A percentile compares a stretch with the other conserved stretches of the same genome.
Evolutionary conservation across 768 basidiomycete species (phyloP).

Genomic region (Lentinula sp.): DNA sequence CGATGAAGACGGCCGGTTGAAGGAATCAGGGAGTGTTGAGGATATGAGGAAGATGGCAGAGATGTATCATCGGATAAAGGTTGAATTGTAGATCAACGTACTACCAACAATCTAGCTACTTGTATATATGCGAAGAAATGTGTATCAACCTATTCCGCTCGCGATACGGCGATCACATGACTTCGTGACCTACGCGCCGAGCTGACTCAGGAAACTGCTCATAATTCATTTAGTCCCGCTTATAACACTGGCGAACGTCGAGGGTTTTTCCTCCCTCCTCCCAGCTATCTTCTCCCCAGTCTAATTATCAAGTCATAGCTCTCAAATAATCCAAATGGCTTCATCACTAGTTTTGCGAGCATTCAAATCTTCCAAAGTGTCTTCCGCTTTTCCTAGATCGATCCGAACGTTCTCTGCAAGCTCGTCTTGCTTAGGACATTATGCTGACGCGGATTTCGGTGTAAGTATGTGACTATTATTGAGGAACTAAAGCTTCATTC

Average conservation of each 20-base stretch:
- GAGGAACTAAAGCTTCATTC: neutral
- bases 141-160: too few relatives aligned
- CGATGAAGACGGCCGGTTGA: conserved; percentile 26
- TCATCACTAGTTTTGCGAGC: neutral
- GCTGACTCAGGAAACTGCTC: neutral
- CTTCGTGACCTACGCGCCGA: neutral
- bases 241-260: neutral
- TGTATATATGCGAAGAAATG: too few relatives aligned
- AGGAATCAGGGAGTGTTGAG: conserved; percentile 22
- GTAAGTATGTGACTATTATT: conserved; percentile 26
- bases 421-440: conserved; percentile 28
- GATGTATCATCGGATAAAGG: conserved; percentile 30
- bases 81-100: conserved; percentile 12
- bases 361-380: neutral
- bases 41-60: conserved; percentile 34
- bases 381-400: neutral
- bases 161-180: neutral
- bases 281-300: neutral
- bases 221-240: neutral
- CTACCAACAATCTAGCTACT: neutral
- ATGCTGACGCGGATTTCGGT: conserved; percentile 36
- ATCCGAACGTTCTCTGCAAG: conserved; percentile 34
- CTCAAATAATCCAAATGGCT: neutral
- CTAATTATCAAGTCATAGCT: neutral
- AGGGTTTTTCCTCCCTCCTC: neutral